Base-by-base conservation (phyloP, 129 eudicot species). In the Solidago caesia region DNA sequence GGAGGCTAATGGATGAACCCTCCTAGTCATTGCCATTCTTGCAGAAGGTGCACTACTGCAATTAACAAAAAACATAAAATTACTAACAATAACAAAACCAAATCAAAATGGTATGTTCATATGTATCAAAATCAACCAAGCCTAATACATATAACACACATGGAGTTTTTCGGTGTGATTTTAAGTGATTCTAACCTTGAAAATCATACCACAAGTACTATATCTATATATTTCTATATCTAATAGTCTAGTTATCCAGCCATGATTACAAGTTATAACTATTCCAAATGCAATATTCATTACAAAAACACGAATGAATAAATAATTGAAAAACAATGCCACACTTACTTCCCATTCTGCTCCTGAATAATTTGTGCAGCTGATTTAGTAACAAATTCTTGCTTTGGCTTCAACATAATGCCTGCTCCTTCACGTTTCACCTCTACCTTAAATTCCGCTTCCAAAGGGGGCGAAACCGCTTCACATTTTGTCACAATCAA, bases 321-420 rank as follows among this genome's bases (percentile, higher is more conserved):
- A 55, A 55, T 7, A 14, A 5, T 11, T 14, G 14, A 39, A 21
- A 63, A 52, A 70, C 13, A 44, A 67, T 4, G 14, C 11, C 21
- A 15, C 25, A 49, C 99, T 85, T 68, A 94, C 99, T 94, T 94
- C 71, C 87, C 85, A 58, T 82, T 81, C 66, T 94, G 99, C 52
- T 94, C 99, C 77, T 85, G 75, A 45, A 94, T 80, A 64, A 94
- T 94, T 80, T 94, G 97, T 68, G 96, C 96, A 47, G 97, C 99
- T 63, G 99, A 94, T 85, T 94, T 94, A 5, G 86, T 60, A 67
- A 85, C 60, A 67, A 80, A 58, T 60, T 90, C 98, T 73, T 85
- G 90, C 76, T 88, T 94, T 13, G 87, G 85, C 58, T 84, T 84
- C 84, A 78, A 33, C 13, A 15, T 5, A 16, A 75, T 56, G 7